phyloP scores from a whole-genome alignment of 139 green algal genomes.

The Asterochloris erici region DNA sequence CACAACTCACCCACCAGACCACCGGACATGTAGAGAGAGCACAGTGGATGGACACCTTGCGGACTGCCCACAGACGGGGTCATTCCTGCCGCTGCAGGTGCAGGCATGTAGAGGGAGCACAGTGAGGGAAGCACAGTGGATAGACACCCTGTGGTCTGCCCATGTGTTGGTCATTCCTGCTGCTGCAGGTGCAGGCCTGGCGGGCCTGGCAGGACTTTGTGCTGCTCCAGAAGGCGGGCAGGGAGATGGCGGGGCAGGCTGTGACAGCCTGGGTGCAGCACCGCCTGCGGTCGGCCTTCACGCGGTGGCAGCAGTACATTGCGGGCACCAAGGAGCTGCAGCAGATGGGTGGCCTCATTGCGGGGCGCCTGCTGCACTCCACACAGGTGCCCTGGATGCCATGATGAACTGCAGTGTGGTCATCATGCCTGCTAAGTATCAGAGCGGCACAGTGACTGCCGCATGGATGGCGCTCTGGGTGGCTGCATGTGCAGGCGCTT shows the following conservation, averaged over 20 bases:
- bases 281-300: neutral
- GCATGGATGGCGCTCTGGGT: too few species aligned
- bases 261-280: conserved; percentile 11
- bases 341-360: conserved; percentile 5
- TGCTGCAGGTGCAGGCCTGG: conserved; percentile 2
- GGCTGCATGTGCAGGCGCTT: too few species aligned
- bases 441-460: too few species aligned
- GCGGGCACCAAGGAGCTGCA: neutral
- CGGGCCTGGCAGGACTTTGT: conserved; percentile 12
- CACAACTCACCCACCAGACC: too few species aligned
- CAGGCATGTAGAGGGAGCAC: neutral
- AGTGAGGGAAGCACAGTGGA: too few species aligned
- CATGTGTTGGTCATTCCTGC: neutral
- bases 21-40: too few species aligned
- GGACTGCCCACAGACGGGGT: too few species aligned
- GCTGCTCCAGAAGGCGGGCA: neutral
- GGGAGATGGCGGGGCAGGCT: neutral
- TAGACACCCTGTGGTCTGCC: too few species aligned
- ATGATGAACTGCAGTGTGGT: too few species aligned
- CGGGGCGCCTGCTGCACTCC: conserved; percentile 9
- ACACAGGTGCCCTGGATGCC: neutral
- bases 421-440: neutral
- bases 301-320: conserved; percentile 7
- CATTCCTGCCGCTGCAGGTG: neutral
- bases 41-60: too few species aligned